phyloP scores from a whole-genome alignment of 2,329 filamentous ascomycete species.

The Aspergillus phoenicis region DNA sequence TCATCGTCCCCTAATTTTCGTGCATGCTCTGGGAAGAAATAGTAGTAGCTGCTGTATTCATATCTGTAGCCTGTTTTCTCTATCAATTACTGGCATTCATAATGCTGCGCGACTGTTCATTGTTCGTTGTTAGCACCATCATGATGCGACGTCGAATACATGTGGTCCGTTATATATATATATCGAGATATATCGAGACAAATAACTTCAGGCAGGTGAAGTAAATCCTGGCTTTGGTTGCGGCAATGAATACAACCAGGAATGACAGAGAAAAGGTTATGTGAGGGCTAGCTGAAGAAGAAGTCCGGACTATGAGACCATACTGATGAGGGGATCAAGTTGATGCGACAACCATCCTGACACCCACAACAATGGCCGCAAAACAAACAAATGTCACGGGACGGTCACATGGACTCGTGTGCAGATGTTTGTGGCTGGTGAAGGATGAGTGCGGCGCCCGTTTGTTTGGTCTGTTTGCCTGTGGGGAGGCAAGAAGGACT shows the following conservation, averaged over 20 bases:
- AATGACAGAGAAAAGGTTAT: background rate
- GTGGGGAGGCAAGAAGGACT: conserved; percentile 10
- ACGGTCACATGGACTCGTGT: background rate
- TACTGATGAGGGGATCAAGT: background rate
- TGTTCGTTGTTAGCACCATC: no score
- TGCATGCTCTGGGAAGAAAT: no score
- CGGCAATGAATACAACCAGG: background rate
- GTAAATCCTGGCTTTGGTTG: no score
- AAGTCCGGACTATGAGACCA: background rate
- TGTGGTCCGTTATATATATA: no score
- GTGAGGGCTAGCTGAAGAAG: background rate
- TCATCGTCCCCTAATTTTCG: no score
- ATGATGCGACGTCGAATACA: no score
- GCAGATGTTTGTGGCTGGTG: background rate
- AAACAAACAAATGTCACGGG: conserved; percentile 6
- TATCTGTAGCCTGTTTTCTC: no score
- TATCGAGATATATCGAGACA: no score
- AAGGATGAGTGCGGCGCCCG: background rate
- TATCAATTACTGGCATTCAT: no score
- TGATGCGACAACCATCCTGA: conserved; percentile 4
- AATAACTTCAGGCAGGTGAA: no score
- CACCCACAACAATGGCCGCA: background rate
- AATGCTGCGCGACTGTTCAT: no score
- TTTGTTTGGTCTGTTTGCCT: conserved; percentile 19
- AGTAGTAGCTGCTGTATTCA: no score